A percentile compares a stretch with the other conserved stretches of the same genome.
Evolutionary conservation across 1,139 yeast genomes (phyloP).

Genomic region (Geotrichum restrictum): DNA sequence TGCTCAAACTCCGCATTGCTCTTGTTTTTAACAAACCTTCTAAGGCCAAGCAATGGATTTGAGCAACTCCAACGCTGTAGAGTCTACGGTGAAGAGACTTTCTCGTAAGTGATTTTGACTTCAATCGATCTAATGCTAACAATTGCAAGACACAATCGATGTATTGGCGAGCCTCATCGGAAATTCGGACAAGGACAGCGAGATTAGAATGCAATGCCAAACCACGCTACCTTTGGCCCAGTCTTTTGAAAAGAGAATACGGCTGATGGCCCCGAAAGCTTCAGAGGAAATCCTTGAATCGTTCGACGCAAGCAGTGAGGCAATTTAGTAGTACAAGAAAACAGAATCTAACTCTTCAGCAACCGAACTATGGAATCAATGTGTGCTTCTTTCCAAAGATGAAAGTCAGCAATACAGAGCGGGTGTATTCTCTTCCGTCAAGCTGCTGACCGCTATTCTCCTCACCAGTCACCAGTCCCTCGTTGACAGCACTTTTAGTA

Average conservation of each 20-base stretch:
- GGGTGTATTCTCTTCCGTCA: slow-evolving; percentile 9
- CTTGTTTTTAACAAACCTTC: too few relatives aligned
- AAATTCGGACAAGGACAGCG: slow-evolving; percentile 14
- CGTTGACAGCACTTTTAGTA: slow-evolving; percentile 18
- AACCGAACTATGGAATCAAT: slow-evolving; percentile 17
- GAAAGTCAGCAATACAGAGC: slow-evolving; percentile 8
- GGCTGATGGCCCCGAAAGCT: slow-evolving; percentile 1
- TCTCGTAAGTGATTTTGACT: slow-evolving; percentile 8
- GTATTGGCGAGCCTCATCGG: slow-evolving; percentile 1
- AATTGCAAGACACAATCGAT: slow-evolving; percentile 11
- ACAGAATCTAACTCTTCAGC: not conserved
- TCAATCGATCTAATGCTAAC: not conserved
- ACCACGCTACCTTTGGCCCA: slow-evolving; percentile 20
- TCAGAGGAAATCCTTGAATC: slow-evolving; percentile 9
- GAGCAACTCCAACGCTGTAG: slow-evolving; percentile 4
- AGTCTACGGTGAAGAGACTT: slow-evolving; percentile 14
- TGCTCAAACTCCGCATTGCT: too few relatives aligned
- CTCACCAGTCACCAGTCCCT: slow-evolving; percentile 18
- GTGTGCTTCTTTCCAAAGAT: slow-evolving; percentile 17
- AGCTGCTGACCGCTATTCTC: slow-evolving; percentile 15
- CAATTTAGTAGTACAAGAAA: not conserved
- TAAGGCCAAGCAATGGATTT: slow-evolving; percentile 6
- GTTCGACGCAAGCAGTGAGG: slow-evolving; percentile 18
- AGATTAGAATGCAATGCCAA: slow-evolving; percentile 18
- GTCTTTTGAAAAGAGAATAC: slow-evolving; percentile 20